These are phyloP conservation scores for Microbotryomycetes sp. DNA, from an alignment of 1,284 basidiomycete species.

Conservation along the genomic window DNA sequence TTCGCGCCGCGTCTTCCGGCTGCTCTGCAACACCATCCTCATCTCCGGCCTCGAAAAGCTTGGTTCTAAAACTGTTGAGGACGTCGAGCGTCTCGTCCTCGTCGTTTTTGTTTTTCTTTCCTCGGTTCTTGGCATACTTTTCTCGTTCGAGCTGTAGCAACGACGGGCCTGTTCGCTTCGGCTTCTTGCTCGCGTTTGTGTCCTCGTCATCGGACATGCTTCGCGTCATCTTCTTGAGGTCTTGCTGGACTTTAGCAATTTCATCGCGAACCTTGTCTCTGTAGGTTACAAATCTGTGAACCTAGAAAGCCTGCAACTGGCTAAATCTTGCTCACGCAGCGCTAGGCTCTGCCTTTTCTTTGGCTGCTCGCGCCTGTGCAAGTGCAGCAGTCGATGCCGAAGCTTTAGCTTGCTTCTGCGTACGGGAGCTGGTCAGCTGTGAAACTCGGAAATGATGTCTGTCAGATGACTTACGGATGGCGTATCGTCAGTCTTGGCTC, in stretches of 20 bases:
- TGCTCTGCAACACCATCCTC: constrained; percentile 7
- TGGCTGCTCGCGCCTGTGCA: constrained; percentile 61
- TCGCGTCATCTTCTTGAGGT: constrained; percentile 48
- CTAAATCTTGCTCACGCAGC: constrained; percentile 32
- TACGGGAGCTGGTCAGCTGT: too few species aligned
- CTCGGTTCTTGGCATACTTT: constrained; percentile 24
- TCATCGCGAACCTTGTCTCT: constrained; percentile 64
- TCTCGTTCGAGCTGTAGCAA: constrained; percentile 35
- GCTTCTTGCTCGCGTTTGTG: constrained; percentile 8
- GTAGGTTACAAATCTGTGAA: background rate
- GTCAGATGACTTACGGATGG: background rate
- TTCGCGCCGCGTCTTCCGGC: constrained; percentile 12
- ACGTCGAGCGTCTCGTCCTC: constrained; percentile 25
- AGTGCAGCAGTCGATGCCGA: constrained; percentile 9
- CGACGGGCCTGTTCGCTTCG: constrained; percentile 27
- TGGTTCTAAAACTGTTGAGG: constrained; percentile 30
- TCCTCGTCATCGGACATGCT: constrained; percentile 12
- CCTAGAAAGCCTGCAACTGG: background rate
- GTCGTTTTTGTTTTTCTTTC: constrained; percentile 25
- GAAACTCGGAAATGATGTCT: too few species aligned
- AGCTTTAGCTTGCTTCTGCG: too few species aligned
- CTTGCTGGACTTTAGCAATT: constrained; percentile 79
- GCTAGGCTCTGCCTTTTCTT: constrained; percentile 49
- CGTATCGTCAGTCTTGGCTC: background rate
- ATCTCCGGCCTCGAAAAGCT: constrained; percentile 22